Percentiles rank a stretch among this genome's conserved stretches.
These are phyloP conservation scores for Penicillium rolfsii DNA, from an alignment of 2,329 filamentous ascomycete genomes.

Conservation along the genomic window DNA sequence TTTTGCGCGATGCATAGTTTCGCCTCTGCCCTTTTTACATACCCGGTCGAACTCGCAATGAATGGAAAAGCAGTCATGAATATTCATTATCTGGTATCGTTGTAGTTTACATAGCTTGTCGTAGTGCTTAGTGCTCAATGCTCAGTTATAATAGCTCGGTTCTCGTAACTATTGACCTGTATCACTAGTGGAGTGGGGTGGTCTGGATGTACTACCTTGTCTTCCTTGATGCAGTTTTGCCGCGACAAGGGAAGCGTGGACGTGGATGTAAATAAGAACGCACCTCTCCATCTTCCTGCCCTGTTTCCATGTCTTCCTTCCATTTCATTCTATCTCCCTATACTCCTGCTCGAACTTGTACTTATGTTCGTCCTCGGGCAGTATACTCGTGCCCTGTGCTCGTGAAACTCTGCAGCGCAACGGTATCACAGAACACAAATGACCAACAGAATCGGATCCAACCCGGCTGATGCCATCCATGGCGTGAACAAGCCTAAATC, in stretches of 20 bases:
- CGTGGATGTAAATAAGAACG: neutral
- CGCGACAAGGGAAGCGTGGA: neutral
- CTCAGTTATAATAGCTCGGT: no score
- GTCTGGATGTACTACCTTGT: no score
- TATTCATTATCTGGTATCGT: neutral
- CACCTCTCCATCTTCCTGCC: no score
- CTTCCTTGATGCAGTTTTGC: neutral
- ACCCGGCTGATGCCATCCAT: no score
- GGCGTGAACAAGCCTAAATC: no score
- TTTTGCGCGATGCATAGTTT: neutral
- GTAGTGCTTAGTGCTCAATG: no score
- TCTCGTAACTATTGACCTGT: no score
- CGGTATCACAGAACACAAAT: neutral
- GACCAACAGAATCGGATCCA: neutral
- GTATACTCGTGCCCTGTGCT: neutral
- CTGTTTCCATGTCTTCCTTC: neutral
- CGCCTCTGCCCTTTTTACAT: neutral
- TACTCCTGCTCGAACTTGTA: neutral
- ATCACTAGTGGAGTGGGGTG: no score
- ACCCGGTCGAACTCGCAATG: neutral
- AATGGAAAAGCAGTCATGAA: slow-evolving; percentile 8
- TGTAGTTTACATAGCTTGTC: no score
- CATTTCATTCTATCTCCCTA: neutral
- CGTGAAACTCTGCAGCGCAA: slow-evolving; percentile 2
- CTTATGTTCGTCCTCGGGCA: neutral